Percentiles rank a stretch among this genome's conserved stretches.
These are phyloP conservation scores for Globisporangium nagaii DNA, from an alignment of 352 stramenopile species.

Conservation along the genomic window DNA sequence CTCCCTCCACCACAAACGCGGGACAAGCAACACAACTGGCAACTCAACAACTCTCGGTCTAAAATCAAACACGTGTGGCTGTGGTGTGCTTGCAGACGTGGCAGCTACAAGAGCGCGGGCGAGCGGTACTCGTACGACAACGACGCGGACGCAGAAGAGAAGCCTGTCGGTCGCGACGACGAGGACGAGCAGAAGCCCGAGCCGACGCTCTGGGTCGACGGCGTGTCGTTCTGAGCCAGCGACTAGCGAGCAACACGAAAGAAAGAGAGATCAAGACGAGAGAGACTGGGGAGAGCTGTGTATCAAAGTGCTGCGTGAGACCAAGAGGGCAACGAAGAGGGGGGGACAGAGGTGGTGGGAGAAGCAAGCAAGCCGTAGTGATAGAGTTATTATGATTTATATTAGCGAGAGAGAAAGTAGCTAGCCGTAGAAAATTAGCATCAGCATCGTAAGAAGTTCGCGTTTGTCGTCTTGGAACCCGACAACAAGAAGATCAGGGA, in stretches of 20 bases:
- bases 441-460: too few relatives aligned
- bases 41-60: not conserved
- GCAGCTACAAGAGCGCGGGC: not conserved
- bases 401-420: constrained; percentile 1
- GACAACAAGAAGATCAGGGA: too few relatives aligned
- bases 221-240: constrained; percentile 5
- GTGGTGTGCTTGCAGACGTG: constrained; percentile 3
- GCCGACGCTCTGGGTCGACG: constrained; percentile 11
- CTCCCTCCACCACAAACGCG: not conserved
- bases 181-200: constrained; percentile 3
- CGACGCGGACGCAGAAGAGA: not conserved
- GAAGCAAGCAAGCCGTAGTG: not conserved
- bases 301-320: too few relatives aligned
- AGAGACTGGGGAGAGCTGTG: too few relatives aligned
- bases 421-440: not conserved
- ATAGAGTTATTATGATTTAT: constrained; percentile 8
- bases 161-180: not conserved
- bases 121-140: not conserved
- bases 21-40: not conserved
- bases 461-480: too few relatives aligned
- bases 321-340: not conserved
- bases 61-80: not conserved
- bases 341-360: not conserved
- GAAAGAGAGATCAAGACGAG: not conserved
- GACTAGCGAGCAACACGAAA: not conserved